These are phyloP conservation scores for Euryodendron excelsum DNA, from an alignment of 148 eudicot species.

Conservation along the genomic window DNA sequence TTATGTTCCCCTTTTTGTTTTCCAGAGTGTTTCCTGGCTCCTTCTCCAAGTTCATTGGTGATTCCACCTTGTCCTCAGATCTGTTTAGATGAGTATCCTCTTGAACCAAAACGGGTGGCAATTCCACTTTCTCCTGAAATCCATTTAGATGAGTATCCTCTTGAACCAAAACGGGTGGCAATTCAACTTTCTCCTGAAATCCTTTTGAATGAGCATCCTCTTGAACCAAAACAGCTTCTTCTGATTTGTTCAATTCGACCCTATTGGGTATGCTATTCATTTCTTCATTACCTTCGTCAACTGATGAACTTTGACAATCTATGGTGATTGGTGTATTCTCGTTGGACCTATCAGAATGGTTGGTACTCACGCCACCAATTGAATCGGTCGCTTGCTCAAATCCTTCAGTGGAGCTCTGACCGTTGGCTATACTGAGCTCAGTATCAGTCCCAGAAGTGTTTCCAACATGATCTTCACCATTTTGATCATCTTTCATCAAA, in stretches of 20 bases:
- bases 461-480: slow-evolving; percentile 16
- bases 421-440: neutral
- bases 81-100: slow-evolving; percentile 22
- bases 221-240: slow-evolving; percentile 35
- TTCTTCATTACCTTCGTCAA: slow-evolving; percentile 32
- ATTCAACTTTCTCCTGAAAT: slow-evolving; percentile 29
- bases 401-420: slow-evolving; percentile 10
- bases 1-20: slow-evolving; percentile 25
- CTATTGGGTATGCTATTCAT: slow-evolving; percentile 11
- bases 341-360: slow-evolving; percentile 22
- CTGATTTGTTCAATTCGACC: slow-evolving; percentile 19
- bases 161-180: slow-evolving; percentile 28
- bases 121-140: slow-evolving; percentile 29
- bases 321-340: slow-evolving; percentile 20
- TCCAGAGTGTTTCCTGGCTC: slow-evolving; percentile 11
- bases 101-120: slow-evolving; percentile 29
- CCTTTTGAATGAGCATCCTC: slow-evolving; percentile 31
- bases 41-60: slow-evolving; percentile 30
- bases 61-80: slow-evolving; percentile 28
- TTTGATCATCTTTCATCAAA: slow-evolving; percentile 22
- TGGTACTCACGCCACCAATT: slow-evolving; percentile 6
- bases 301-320: slow-evolving; percentile 22
- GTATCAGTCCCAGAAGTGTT: slow-evolving; percentile 7
- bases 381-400: slow-evolving; percentile 14
- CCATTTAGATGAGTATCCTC: slow-evolving; percentile 30